These are phyloP conservation scores for Clohesyomyces aquaticus DNA, from an alignment of 495 filamentous ascomycete species.

Conservation along the genomic window DNA sequence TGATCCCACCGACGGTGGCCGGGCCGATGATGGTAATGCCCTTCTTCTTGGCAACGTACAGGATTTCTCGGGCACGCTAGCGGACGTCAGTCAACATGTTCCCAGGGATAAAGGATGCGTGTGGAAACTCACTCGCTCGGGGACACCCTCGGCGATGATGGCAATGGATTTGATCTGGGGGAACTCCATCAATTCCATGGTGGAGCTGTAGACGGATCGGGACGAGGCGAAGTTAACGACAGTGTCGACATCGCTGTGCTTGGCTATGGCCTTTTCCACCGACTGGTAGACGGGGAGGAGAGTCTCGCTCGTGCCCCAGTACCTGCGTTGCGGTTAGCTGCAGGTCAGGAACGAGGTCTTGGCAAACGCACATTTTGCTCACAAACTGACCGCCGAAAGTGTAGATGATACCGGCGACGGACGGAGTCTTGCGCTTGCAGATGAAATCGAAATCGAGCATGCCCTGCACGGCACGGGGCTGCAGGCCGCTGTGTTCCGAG, in stretches of 20 bases:
- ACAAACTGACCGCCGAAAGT: slow-evolving; percentile 99
- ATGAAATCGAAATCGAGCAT: slow-evolving; percentile 99
- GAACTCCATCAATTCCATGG: slow-evolving; percentile 96
- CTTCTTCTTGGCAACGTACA: slow-evolving; percentile 94
- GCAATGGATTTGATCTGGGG: slow-evolving; percentile 97
- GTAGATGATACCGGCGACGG: slow-evolving; percentile 99
- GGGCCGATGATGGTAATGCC: slow-evolving; percentile 98
- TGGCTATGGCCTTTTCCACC: slow-evolving; percentile 89
- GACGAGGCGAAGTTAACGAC: slow-evolving; percentile 99
- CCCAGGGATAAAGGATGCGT: slow-evolving; percentile 7
- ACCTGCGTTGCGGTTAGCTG: slow-evolving; percentile 54
- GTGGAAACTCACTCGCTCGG: slow-evolving; percentile 78
- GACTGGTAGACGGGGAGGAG: slow-evolving; percentile 98
- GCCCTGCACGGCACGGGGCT: slow-evolving; percentile 96
- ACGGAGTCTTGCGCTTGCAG: slow-evolving; percentile 96
- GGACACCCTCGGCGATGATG: slow-evolving; percentile 99
- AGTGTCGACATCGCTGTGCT: slow-evolving; percentile 96
- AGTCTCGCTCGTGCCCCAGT: slow-evolving; percentile 99
- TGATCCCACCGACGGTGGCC: slow-evolving; percentile 98
- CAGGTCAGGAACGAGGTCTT: slow-evolving; percentile 16
- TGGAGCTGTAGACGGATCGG: slow-evolving; percentile 95
- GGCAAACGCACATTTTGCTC: slow-evolving; percentile 83
- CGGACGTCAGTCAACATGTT: slow-evolving; percentile 4
- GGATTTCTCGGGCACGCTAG: slow-evolving; percentile 93
- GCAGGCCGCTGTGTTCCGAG: slow-evolving; percentile 68